These are phyloP conservation scores for Cucumis cinereus DNA, from an alignment of 306 rosid species.

Conservation along the genomic window DNA sequence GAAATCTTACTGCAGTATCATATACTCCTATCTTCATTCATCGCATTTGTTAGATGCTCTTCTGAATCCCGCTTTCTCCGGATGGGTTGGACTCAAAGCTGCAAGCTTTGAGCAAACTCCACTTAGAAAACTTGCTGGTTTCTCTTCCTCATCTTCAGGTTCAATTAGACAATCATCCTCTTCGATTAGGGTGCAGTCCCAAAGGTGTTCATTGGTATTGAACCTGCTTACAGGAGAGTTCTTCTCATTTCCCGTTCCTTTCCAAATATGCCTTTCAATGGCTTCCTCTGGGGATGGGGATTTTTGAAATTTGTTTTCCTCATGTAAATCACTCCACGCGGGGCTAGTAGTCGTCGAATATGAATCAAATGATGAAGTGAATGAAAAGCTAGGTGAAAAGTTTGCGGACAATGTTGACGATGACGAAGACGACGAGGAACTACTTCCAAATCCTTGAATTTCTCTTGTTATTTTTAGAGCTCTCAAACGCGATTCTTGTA, in stretches of 20 bases:
- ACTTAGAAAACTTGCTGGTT: constrained; percentile 27
- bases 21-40: constrained; percentile 9
- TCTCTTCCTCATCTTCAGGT: constrained; percentile 12
- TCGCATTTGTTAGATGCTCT: constrained; percentile 25
- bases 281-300: not conserved
- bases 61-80: constrained; percentile 23
- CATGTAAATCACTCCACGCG: not conserved
- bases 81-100: constrained; percentile 1
- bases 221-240: not conserved
- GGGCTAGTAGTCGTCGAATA: constrained; percentile 27
- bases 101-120: constrained; percentile 39
- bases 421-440: not conserved
- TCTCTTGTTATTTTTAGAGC: constrained; percentile 63
- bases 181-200: constrained; percentile 24
- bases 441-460: constrained; percentile 65
- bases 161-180: constrained; percentile 31
- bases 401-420: constrained; percentile 1
- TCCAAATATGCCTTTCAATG: constrained; percentile 5
- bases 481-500: constrained; percentile 46
- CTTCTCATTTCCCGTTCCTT: constrained; percentile 4
- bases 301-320: not conserved
- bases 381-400: constrained; percentile 13
- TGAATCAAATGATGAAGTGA: constrained; percentile 32
- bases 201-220: constrained; percentile 18
- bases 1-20: not conserved